These are phyloP conservation scores for Sporisorium scitamineum DNA, from an alignment of 1,284 basidiomycete genomes.

Conservation along the genomic window DNA sequence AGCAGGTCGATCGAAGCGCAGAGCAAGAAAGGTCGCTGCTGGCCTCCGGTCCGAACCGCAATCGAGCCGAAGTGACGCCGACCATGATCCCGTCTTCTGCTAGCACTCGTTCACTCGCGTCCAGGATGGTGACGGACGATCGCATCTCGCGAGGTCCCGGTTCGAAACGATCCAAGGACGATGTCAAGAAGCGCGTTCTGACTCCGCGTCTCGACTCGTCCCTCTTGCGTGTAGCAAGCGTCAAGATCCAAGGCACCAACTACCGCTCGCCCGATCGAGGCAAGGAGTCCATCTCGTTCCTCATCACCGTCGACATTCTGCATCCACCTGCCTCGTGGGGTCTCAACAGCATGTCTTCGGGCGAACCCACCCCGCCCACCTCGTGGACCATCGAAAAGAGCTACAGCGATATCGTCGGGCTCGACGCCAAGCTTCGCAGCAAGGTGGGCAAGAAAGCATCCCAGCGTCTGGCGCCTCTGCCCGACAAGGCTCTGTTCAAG, in stretches of 20 bases:
- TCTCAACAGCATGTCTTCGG: slow-evolving; percentile 65
- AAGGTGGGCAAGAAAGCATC: slow-evolving; percentile 79
- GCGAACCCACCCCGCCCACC: slow-evolving; percentile 75
- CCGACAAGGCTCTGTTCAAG: slow-evolving; percentile 92
- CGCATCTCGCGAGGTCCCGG: slow-evolving; percentile 19
- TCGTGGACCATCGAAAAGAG: slow-evolving; percentile 93
- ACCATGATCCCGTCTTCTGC: slow-evolving; percentile 46
- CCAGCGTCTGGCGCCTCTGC: slow-evolving; percentile 79
- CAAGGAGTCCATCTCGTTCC: slow-evolving; percentile 86
- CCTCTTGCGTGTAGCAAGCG: slow-evolving; percentile 52
- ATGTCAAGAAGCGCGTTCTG: slow-evolving; percentile 31
- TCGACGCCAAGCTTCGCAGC: slow-evolving; percentile 77
- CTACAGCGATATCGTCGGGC: slow-evolving; percentile 86
- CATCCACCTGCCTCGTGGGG: slow-evolving; percentile 67
- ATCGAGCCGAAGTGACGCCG: slow-evolving; percentile 35
- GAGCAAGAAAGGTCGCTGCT: slow-evolving; percentile 44
- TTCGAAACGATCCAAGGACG: slow-evolving; percentile 35
- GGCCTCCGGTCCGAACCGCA: slow-evolving; percentile 47
- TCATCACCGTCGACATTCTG: slow-evolving; percentile 72
- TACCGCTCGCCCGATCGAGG: slow-evolving; percentile 86
- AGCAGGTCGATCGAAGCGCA: slow-evolving; percentile 14
- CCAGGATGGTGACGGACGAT: slow-evolving; percentile 36
- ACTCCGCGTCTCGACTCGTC: slow-evolving; percentile 59
- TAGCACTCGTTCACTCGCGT: slow-evolving; percentile 42
- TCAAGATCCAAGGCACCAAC: slow-evolving; percentile 73